Evolutionary conservation across 352 stramenopile species (phyloP).

Genomic region (Pythium chondricola): DNA sequence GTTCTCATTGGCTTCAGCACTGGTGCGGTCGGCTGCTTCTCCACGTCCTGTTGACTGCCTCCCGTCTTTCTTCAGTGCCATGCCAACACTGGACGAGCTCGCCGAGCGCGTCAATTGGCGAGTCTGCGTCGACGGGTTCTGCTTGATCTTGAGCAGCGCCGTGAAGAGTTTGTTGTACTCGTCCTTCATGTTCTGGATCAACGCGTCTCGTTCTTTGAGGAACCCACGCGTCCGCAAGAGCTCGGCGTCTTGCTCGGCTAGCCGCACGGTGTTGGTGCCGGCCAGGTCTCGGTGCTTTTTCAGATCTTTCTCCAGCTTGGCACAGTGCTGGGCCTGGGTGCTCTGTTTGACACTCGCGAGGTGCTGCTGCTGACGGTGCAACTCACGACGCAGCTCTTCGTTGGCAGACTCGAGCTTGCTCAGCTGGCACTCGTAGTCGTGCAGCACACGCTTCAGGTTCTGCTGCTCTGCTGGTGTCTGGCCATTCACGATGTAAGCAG

Average conservation of each 20-base stretch:
- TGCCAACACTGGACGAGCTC: constrained; percentile 5
- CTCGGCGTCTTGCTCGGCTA: constrained; percentile 39
- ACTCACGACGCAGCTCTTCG: constrained; percentile 33
- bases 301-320: constrained; percentile 46
- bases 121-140: constrained; percentile 4
- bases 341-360: constrained; percentile 40
- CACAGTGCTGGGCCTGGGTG: constrained; percentile 40
- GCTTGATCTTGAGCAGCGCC: constrained; percentile 62
- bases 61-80: background rate
- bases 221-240: constrained; percentile 38
- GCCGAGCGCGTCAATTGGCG: background rate
- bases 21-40: background rate
- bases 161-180: constrained; percentile 73
- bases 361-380: constrained; percentile 50
- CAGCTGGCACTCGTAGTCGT: constrained; percentile 47
- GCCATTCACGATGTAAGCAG: background rate
- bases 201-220: constrained; percentile 44
- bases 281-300: constrained; percentile 24
- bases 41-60: background rate
- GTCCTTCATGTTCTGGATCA: constrained; percentile 54
- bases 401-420: constrained; percentile 32
- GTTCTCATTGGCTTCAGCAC: constrained; percentile 38
- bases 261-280: constrained; percentile 20
- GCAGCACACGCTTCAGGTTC: constrained; percentile 39
- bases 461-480: constrained; percentile 42